Percentiles rank a stretch among this genome's conserved stretches.
phyloP scores from a whole-genome alignment of 176 grass and related monocot species.

The Pontederia crassipes region DNA sequence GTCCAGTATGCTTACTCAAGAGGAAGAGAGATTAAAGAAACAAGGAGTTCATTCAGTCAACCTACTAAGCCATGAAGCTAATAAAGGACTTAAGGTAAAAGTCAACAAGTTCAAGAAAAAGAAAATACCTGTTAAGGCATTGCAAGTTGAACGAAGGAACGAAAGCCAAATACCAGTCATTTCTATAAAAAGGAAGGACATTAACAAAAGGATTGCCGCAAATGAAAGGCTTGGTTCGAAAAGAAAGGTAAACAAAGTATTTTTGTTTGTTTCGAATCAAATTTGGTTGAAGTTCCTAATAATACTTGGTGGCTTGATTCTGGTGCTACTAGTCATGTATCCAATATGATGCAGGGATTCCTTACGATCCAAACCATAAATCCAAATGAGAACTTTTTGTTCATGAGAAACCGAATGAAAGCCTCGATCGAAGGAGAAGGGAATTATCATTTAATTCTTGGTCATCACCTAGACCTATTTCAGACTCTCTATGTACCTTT shows the following conservation, averaged over 20 bases:
- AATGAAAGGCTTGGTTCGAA: neutral
- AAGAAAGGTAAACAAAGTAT: neutral
- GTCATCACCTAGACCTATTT: neutral
- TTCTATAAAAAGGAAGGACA: constrained; percentile 1
- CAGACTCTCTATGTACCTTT: constrained; percentile 9
- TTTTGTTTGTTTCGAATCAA: neutral
- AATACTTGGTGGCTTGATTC: neutral
- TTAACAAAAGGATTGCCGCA: neutral
- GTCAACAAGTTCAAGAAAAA: too few species aligned
- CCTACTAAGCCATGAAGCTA: neutral
- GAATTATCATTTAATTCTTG: constrained; percentile 7
- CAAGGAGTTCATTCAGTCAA: neutral
- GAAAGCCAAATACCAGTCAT: too few species aligned
- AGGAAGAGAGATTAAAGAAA: neutral
- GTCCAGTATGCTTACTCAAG: neutral
- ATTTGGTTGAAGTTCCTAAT: neutral
- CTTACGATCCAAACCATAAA: neutral
- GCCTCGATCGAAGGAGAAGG: constrained; percentile 7
- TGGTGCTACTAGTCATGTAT: constrained; percentile 1
- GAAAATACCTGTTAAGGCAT: too few species aligned
- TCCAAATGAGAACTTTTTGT: constrained; percentile 1
- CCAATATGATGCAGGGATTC: neutral
- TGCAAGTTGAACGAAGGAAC: too few species aligned
- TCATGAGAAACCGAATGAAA: constrained; percentile 14
- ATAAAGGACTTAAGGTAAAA: neutral